Percentiles rank a stretch among this genome's conserved stretches.
Conservation (phyloP, 106 monocot genomes). For the Xerophyta viscosa region DNA sequence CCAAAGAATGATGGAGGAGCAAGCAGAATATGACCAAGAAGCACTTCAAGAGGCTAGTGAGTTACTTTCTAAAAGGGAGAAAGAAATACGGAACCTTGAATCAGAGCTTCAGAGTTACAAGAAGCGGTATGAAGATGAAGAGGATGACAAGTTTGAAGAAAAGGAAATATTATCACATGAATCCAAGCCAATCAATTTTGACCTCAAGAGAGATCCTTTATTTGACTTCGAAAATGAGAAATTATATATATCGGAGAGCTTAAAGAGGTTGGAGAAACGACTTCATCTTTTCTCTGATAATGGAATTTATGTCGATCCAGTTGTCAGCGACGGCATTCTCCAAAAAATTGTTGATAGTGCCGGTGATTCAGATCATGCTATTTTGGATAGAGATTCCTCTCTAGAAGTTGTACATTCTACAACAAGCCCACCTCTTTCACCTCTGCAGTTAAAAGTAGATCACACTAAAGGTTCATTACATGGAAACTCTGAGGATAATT, state of each 20-base stretch:
- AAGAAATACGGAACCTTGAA: no score
- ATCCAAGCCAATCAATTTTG: neutral
- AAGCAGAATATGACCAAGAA: slow-evolving; percentile 83
- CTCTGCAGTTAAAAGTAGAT: neutral
- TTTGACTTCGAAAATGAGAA: slow-evolving; percentile 59
- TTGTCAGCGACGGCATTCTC: no score
- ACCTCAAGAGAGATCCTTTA: slow-evolving; percentile 6
- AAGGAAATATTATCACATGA: neutral
- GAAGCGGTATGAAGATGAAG: no score
- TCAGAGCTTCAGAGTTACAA: no score
- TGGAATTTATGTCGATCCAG: slow-evolving; percentile 23
- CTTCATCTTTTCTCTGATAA: slow-evolving; percentile 36
- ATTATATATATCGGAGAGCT: slow-evolving; percentile 37
- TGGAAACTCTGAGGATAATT: no score
- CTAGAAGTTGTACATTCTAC: neutral
- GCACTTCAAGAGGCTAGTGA: slow-evolving; percentile 55
- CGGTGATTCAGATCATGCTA: neutral
- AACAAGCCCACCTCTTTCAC: slow-evolving; percentile 3
- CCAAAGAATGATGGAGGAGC: slow-evolving; percentile 95
- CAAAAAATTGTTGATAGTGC: slow-evolving; percentile 3
- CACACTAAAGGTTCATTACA: no score
- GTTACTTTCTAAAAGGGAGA: slow-evolving; percentile 36
- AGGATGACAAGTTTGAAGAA: slow-evolving; percentile 1
- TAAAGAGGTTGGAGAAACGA: slow-evolving; percentile 51
- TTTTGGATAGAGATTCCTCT: neutral